These are phyloP conservation scores for Acephala macrosclerotiorum DNA, from an alignment of 2,329 filamentous ascomycete species.

Conservation along the genomic window DNA sequence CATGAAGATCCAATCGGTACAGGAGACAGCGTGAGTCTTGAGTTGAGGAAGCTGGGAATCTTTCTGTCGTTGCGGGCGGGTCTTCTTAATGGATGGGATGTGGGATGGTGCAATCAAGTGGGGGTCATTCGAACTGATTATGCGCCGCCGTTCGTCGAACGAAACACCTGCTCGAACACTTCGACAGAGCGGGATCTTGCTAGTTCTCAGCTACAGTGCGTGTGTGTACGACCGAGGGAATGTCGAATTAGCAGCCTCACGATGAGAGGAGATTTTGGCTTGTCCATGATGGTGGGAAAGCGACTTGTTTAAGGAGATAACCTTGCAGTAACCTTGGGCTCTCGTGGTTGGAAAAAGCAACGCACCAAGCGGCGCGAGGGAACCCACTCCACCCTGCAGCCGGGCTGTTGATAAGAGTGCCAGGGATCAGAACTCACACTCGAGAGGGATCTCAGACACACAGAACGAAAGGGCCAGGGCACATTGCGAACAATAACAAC, in stretches of 20 bases:
- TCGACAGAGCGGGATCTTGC: background rate
- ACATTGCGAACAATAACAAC: background rate
- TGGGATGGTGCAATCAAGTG: background rate
- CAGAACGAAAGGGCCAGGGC: background rate
- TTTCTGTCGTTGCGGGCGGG: constrained; percentile 16
- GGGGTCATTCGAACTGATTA: background rate
- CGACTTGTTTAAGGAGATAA: background rate
- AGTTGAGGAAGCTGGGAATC: constrained; percentile 8
- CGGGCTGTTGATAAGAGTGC: background rate
- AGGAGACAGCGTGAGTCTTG: constrained; percentile 20
- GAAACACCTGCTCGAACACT: background rate
- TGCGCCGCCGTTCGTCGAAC: no score
- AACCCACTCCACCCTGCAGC: background rate
- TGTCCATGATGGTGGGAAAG: background rate
- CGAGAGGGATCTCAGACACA: background rate
- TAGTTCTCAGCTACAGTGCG: background rate
- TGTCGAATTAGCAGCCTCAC: constrained; percentile 9
- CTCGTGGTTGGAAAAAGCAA: background rate
- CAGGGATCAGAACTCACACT: background rate
- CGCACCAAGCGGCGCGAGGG: background rate
- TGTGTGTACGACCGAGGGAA: background rate
- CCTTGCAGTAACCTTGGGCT: background rate
- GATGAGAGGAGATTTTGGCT: background rate
- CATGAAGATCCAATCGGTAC: constrained; percentile 33
- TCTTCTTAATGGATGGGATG: background rate